phyloP scores from a whole-genome alignment of 2,329 filamentous ascomycete genomes.

The Cladosporium sp. region DNA sequence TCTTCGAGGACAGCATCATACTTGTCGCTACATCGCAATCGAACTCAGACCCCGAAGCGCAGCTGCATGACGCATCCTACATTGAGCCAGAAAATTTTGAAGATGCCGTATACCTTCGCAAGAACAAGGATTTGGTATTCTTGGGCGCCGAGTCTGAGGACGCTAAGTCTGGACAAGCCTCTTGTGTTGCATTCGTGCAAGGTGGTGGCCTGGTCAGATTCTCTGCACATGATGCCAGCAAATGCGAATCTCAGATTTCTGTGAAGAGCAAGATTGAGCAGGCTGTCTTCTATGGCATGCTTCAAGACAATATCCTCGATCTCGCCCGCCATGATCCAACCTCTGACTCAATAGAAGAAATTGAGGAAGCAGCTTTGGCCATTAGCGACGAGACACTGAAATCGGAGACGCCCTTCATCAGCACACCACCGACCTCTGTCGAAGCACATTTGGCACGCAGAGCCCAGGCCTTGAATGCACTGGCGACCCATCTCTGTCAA shows the following conservation, averaged over 20 bases:
- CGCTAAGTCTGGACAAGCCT: conserved; percentile 28
- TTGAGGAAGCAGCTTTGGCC: conserved; percentile 70
- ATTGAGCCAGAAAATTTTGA: conserved; percentile 68
- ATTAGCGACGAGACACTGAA: conserved; percentile 78
- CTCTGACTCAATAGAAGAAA: conserved; percentile 64
- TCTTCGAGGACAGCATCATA: conserved; percentile 74
- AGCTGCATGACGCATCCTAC: conserved; percentile 66
- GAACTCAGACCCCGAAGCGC: conserved; percentile 65
- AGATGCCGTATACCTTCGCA: conserved; percentile 76
- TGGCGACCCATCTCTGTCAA: conserved; percentile 67
- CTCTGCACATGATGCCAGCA: conserved; percentile 53
- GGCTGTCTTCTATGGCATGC: conserved; percentile 84
- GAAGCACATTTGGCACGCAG: conserved; percentile 76
- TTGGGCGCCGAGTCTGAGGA: conserved; percentile 49
- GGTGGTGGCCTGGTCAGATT: conserved; percentile 57
- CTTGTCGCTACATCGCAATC: conserved; percentile 67
- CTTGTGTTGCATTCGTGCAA: conserved; percentile 52
- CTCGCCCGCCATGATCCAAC: conserved; percentile 64
- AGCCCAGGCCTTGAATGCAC: conserved; percentile 66
- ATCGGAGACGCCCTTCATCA: conserved; percentile 71
- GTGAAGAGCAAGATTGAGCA: conserved; percentile 90
- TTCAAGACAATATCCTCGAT: conserved; percentile 76
- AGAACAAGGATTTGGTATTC: conserved; percentile 46
- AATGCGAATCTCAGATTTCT: conserved; percentile 56
- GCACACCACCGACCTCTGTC: conserved; percentile 64